A percentile compares a stretch with the other conserved stretches of the same genome.
Evolutionary conservation across 768 basidiomycete genomes (phyloP).

Genomic region (Goffeauzyma gilvescens): DNA sequence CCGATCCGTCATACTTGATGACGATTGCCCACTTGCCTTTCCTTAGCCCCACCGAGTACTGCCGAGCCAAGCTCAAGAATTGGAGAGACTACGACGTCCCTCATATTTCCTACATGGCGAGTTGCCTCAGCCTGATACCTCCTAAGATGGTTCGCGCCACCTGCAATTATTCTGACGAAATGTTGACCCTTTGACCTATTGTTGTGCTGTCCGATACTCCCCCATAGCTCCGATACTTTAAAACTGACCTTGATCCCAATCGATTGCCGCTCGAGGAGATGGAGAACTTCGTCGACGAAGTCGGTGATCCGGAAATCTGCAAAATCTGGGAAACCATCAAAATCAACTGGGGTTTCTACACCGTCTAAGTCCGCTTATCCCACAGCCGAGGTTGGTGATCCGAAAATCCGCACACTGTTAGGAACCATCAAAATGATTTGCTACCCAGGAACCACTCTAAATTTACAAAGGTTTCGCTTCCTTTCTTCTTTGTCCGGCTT

Average conservation of each 20-base stretch:
- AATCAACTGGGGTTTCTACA: neutral
- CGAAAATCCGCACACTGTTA: neutral
- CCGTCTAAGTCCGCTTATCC: neutral
- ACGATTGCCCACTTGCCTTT: conserved; percentile 2
- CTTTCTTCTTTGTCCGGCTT: too few species aligned
- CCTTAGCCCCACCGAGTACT: conserved; percentile 2
- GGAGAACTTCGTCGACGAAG: conserved; percentile 1
- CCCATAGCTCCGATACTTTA: neutral
- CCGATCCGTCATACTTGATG: neutral
- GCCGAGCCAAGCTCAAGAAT: conserved; percentile 2
- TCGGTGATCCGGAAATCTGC: neutral
- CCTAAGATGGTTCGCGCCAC: neutral
- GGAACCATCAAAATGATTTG: neutral
- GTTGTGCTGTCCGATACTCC: neutral
- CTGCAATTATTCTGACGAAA: neutral
- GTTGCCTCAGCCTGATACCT: neutral
- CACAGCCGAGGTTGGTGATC: neutral
- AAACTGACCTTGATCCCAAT: conserved; percentile 1
- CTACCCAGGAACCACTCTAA: neutral
- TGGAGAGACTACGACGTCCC: neutral
- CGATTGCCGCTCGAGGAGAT: conserved; percentile 5
- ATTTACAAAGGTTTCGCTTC: too few species aligned
- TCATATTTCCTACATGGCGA: conserved; percentile 3
- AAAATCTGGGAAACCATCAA: conserved; percentile 1
- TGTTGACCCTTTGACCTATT: neutral